Conservation (phyloP, 495 filamentous ascomycete species). For the Penicillium lividum region DNA sequence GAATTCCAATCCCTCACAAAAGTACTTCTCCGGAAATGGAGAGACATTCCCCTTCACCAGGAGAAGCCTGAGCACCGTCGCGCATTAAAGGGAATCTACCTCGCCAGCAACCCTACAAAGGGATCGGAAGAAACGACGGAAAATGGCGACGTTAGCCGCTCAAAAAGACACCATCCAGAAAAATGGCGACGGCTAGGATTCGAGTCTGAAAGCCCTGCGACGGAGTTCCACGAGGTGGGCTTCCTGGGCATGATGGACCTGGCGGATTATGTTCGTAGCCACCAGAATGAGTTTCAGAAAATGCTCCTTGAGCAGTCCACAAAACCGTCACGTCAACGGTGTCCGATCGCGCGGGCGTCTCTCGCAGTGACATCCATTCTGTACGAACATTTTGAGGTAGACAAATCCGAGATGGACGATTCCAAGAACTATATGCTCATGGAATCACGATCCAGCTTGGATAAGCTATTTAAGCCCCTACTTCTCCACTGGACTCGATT, state of each 20-base stretch:
- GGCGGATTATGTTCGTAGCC: slow-evolving; percentile 86
- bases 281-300: slow-evolving; percentile 91
- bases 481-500: slow-evolving; percentile 94
- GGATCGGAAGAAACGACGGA: slow-evolving; percentile 31
- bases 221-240: slow-evolving; percentile 82
- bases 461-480: slow-evolving; percentile 84
- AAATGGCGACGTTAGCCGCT: slow-evolving; percentile 50
- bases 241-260: slow-evolving; percentile 98
- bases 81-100: slow-evolving; percentile 78
- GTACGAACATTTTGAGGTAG: slow-evolving; percentile 94
- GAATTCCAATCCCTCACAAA: slow-evolving; percentile 95
- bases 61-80: slow-evolving; percentile 87
- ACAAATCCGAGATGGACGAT: slow-evolving; percentile 82
- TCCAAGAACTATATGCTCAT: slow-evolving; percentile 71
- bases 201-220: slow-evolving; percentile 79
- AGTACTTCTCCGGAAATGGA: slow-evolving; percentile 86
- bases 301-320: slow-evolving; percentile 86
- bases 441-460: slow-evolving; percentile 77
- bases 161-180: slow-evolving; percentile 73
- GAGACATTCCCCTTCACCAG: slow-evolving; percentile 77
- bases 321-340: slow-evolving; percentile 68
- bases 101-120: slow-evolving; percentile 75
- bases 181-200: slow-evolving; percentile 95
- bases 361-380: slow-evolving; percentile 84
- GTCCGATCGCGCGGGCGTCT: slow-evolving; percentile 85